Base-by-base conservation (phyloP, 2,329 filamentous ascomycete genomes). In the Hypoxylon sp. region DNA sequence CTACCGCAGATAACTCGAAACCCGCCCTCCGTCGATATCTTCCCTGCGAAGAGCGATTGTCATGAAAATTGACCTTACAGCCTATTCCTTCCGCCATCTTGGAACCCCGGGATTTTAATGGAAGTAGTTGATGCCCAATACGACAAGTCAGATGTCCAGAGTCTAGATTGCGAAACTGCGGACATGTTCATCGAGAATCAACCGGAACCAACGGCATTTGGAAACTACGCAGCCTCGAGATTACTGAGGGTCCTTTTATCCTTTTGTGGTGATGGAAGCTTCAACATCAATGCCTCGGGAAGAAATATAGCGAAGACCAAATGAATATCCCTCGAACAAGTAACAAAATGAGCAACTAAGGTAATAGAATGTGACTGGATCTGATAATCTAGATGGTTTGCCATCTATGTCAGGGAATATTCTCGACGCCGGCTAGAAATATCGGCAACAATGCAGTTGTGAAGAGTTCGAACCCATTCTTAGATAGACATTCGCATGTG, bases 111-210 rank as follows among this genome's bases (percentile, higher is more conserved):
- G n/a, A 12, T 41, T 19, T 27, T 45, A 16, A 34, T 7, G 12
- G 19, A 21, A 19, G 7, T 12, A 8, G 21, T 60, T 66, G 56
- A 27, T 67, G 67, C 63, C 67, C 57, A 67, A 67, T 53, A 66
- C 59, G 56, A 63, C 19, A 3, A 61, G 14, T 27, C 37, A 60
- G 21, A 50, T 32, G 11, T 60, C 34, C 25, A 29, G 48, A 43
- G 39, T 41, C 23, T n/a, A 47, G 9, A 12, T 43, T 41, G 9
- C 11, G 16, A 34, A 25, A 46, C 30, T 9, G 29, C 27, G 12
- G 23, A 16, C 3, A 14, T 29, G n/a, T 23, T 45, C 34, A 3
- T 14, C 27, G 27, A 56, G 5, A 37, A 34, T 16, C 41, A 19
- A 29, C 41, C n/a, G 23, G 5, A 37, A 34, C 12, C 41, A 19